phyloP scores from a whole-genome alignment of 2,329 filamentous ascomycete species.

The Fusarium sp. region DNA sequence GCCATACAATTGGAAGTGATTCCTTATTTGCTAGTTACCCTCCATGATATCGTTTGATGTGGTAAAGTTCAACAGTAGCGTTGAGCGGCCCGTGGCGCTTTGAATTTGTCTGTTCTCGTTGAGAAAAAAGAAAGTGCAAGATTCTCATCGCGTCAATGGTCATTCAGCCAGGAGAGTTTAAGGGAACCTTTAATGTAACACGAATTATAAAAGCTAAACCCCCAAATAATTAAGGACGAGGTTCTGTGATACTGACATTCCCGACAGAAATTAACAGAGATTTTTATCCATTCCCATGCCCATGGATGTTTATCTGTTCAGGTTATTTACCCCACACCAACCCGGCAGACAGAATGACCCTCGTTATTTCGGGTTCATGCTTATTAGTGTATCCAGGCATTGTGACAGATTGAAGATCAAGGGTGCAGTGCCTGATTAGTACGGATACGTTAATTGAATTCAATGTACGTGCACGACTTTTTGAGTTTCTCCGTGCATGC shows the following conservation, averaged over 20 bases:
- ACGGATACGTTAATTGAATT: background rate
- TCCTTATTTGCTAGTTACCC: conserved; percentile 19
- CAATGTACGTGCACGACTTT: background rate
- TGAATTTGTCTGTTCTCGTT: conserved; percentile 7
- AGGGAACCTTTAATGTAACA: background rate
- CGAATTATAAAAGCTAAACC: background rate
- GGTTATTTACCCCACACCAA: conserved; percentile 19
- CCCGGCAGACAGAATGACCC: conserved; percentile 12
- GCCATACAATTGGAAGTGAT: background rate
- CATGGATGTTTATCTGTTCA: conserved; percentile 3
- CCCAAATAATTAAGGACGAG: background rate
- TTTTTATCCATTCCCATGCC: background rate
- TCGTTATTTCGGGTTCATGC: conserved; percentile 30
- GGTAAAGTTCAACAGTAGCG: conserved; percentile 33
- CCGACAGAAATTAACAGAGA: background rate
- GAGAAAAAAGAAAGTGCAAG: background rate
- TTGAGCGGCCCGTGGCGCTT: conserved; percentile 32
- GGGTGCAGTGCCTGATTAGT: background rate
- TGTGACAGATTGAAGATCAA: conserved; percentile 13
- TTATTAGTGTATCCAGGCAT: conserved; percentile 4
- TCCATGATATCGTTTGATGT: conserved; percentile 5
- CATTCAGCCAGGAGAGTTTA: background rate
- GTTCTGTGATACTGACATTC: background rate
- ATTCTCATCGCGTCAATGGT: background rate
- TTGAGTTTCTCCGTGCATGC: conserved; percentile 8